These are phyloP conservation scores for Eutreptiella sp. DNA, from an alignment of 208 protist genomes.

Conservation along the genomic window DNA sequence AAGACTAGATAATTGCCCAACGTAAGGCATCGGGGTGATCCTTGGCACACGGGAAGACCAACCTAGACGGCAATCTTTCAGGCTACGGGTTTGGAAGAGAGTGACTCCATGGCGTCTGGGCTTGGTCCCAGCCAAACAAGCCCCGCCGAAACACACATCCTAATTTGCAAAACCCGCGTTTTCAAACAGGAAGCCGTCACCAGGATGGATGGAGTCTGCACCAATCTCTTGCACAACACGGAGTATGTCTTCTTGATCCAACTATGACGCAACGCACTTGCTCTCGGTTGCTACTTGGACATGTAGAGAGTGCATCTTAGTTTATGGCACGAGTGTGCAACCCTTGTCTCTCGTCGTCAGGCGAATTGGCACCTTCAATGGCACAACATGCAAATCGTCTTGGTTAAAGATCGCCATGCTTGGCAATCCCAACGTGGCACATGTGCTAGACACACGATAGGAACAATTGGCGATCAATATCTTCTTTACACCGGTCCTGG, in stretches of 20 bases:
- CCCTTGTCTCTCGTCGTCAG: too few species aligned
- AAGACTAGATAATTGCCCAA: constrained; percentile 36
- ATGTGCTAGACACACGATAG: constrained; percentile 58
- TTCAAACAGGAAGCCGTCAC: constrained; percentile 34
- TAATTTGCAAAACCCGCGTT: constrained; percentile 24
- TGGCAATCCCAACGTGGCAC: constrained; percentile 54
- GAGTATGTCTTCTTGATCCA: background rate
- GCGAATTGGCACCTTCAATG: too few species aligned
- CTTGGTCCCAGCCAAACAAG: constrained; percentile 27
- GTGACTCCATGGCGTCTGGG: constrained; percentile 23
- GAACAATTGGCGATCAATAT: constrained; percentile 66
- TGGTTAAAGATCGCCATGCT: constrained; percentile 59
- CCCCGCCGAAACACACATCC: constrained; percentile 7
- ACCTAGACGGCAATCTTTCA: background rate
- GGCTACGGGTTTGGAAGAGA: constrained; percentile 26
- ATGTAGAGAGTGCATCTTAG: constrained; percentile 37
- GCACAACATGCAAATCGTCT: constrained; percentile 48
- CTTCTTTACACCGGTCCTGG: constrained; percentile 34
- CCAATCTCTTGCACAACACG: constrained; percentile 2
- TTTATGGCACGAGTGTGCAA: too few species aligned
- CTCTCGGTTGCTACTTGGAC: constrained; percentile 10
- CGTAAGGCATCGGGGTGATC: background rate
- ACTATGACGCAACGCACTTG: background rate
- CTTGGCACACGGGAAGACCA: constrained; percentile 1
- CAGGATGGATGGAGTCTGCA: constrained; percentile 27